Evolutionary conservation across 257 asterid genomes (phyloP), one percentile per base, ranked within the genome.

Genomic region (Ilex asprella): DNA sequence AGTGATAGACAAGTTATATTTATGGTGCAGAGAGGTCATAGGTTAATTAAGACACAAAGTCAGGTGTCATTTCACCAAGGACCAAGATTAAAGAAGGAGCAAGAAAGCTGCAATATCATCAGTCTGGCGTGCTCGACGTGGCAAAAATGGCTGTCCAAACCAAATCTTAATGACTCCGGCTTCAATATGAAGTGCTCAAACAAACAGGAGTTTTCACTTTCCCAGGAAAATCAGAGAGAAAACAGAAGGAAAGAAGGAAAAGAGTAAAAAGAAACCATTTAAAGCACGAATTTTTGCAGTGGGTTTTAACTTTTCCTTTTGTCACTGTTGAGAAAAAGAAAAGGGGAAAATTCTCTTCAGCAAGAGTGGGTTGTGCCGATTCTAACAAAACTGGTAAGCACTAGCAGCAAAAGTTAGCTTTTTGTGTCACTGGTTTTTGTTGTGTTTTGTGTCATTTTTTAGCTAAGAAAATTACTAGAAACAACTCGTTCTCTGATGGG

Each of bases 41-140:
- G 3, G 13, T 61, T 39, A 16, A 29, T 10, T 30, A 16, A 3
- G 2, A 14, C n/a, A 10, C 21, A 64, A 15, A 12, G 0, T 16
- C 39, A 61, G 27, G 7, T 2, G 27, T 30, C 32, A 31, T 31
- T 60, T 53, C 30, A 50, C 55, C 30, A n/a, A 66, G 52, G 41
- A 57, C 50, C 50, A 31, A 35, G 58, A 31, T 67, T 65, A 56
- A 32, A 69, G 56, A 63, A 30, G 30, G 14, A 31, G 30, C 46
- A 12, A 29, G 64, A 74, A 68, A 68, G 80, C 70, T 76, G 82
- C 62, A 53, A 74, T 59, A 61, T 72, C 41, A 87, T 81, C 85
- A 76, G 87, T 61, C 65, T 72, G 74, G 87, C 85, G 85, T 78
- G 91, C 91, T 51, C 70, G 70, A 39, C 78, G 39, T 74, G 31